Evolutionary conservation across 176 grass and related monocot genomes (phyloP), one percentile per base, ranked within the genome.

Genomic region (Paspalum notatum): DNA sequence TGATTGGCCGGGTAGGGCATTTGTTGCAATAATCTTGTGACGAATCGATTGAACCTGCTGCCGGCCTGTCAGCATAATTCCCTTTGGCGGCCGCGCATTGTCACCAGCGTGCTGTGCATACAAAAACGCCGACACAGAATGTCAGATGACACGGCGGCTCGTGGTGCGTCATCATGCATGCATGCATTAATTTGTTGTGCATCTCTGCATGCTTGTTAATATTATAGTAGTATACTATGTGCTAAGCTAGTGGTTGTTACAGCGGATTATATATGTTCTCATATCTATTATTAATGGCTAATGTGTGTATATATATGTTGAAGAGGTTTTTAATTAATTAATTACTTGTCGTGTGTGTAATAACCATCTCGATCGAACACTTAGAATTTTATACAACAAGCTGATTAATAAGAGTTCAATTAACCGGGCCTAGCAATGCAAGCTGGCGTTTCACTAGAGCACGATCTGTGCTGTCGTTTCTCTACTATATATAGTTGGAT

Each of bases 121-220:
- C 9, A 82, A 48, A 52, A 82, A 73, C 47, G 25, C 68, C 80
- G 80, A 32, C 32, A 82, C 80, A 82, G 8, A 73, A 56, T 68
- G 20, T 62, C 49, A 39, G 68, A 41, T 63, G 80, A 56, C 32
- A 32, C 32, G 32, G 32, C 32, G 32, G 32, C 32, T 1, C 32
- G 32, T 3, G 32, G 32, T 32, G 32, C 17, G 18, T 5, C 24
- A 43, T 15, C 21, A 58, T 27, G 37, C 54, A 2, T 41, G 20
- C 40, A 15, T 38, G 9, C 5, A 20, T 54, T 7, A 7, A 9
- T 49, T 14, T 2, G 47, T n/a, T n/a, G n/a, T n/a, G n/a, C n/a
- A 14, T 49, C 47, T 11, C 14, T 80, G 51, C n/a, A n/a, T n/a
- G n/a, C n/a, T n/a, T n/a, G n/a, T n/a, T n/a, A n/a, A n/a, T n/a